Evolutionary conservation across 129 eudicot genomes (phyloP).

Genomic region (Pulicaria dysenterica): DNA sequence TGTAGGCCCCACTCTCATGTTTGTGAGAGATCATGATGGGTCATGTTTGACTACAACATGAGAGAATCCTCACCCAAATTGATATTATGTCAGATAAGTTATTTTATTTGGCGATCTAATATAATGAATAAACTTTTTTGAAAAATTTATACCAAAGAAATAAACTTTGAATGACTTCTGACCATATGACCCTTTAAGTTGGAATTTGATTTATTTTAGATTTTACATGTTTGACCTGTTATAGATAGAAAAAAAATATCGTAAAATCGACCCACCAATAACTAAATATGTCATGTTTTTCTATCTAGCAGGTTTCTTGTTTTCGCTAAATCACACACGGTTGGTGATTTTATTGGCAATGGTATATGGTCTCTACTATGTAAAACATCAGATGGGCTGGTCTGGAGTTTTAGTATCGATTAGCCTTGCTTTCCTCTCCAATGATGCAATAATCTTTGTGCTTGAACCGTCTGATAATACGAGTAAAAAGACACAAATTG

Average conservation of each 20-base stretch:
- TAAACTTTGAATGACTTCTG: too few relatives aligned
- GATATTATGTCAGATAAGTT: too few relatives aligned
- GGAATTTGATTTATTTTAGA: too few relatives aligned
- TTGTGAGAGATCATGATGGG: too few relatives aligned
- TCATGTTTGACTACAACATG: too few relatives aligned
- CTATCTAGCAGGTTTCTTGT: constrained; percentile 68
- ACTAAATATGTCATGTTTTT: not conserved
- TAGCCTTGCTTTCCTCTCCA: constrained; percentile 78
- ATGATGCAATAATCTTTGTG: constrained; percentile 63
- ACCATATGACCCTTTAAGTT: too few relatives aligned
- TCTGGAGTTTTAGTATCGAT: constrained; percentile 71
- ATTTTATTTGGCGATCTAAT: too few relatives aligned
- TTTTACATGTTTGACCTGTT: too few relatives aligned
- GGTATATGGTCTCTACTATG: constrained; percentile 68
- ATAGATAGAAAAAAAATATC: not conserved
- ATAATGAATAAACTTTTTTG: too few relatives aligned
- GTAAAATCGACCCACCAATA: not conserved
- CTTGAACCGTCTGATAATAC: constrained; percentile 84
- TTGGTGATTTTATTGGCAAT: constrained; percentile 83
- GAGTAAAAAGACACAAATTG: constrained; percentile 68
- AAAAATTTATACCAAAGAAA: too few relatives aligned
- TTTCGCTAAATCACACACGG: constrained; percentile 84
- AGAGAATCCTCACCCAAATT: too few relatives aligned
- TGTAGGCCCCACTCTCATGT: too few relatives aligned
- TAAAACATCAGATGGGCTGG: constrained; percentile 91